Base-by-base conservation (phyloP, 176 grass and related monocot species). In the Carex scoparia region DNA sequence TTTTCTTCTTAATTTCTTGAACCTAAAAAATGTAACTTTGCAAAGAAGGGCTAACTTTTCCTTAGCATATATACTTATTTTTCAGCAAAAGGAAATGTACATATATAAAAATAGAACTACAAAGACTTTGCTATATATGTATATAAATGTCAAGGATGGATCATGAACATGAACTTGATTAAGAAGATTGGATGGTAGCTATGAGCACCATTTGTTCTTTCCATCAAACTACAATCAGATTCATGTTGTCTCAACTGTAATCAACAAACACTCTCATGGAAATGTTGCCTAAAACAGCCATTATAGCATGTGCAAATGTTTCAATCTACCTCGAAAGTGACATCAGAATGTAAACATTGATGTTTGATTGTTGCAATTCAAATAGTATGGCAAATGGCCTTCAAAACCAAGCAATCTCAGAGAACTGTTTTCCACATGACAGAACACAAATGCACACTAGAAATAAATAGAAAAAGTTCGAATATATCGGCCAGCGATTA, bases 281-380 rank as follows among this genome's bases (percentile, higher is more conserved):
- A 78, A 78, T 78, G 74, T 78, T 78, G 74, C 51, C 74, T 78
- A 7, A 78, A 35, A 56, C 74, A 78, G 74, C 56, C 48, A 78
- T 78, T 33, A 78, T 78, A 57, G 12, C 74, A 78, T 57, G 74
- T 78, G 74, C 74, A 56, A 56, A 35, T 57, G 49, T 57, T 78
- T 30, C 27, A 15, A 78, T 51, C 51, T 31, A 6, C 27, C 11
- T 33, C 74, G 11, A 10, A 78, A 16, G 74, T 33, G 51, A 57
- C 13, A 57, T 78, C 51, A 57, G 2, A 56, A 57, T 55, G 23
- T 10, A 31, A 51, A 30, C 72, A 76, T 32, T 71, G 19, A 30
- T 56, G 15, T 55, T 19, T 54, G 1, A 1, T 5, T 14, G 73
- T 7, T 28, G 27, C 13, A 23, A 8, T 51, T 55, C 7, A 32